Base-by-base conservation (phyloP, 768 basidiomycete genomes). In the Lepiota subincarnata region DNA sequence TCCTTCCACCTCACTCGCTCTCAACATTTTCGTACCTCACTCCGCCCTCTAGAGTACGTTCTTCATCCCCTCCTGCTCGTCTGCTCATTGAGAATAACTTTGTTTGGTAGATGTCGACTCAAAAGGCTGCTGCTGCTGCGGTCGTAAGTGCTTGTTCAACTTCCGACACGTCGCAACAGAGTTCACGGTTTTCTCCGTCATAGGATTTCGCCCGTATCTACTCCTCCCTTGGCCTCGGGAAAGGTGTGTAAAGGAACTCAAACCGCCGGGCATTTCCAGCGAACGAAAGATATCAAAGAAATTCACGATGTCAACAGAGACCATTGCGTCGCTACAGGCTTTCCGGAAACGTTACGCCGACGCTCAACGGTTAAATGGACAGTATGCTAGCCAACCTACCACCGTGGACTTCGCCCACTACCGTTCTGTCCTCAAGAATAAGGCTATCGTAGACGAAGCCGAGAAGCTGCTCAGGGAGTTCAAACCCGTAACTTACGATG, bases 281-380 rank as follows among this genome's bases (percentile, higher is more conserved):
- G 24, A 24, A 24, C 24, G 24, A 24, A 24, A 24, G 12, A 38
- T 18, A 6, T 37, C 26, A 13, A 38, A 31, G 1, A 46, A 39
- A 14, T 34, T 19, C 52, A 19, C 70, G 93, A 22, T 19, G 16
- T 13, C 10, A 40, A 24, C 31, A 54, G 92, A 98, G 77, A 95
- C 96, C 62, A 80, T 97, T 65, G 78, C 91, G 51, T 73, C 92
- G 49, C 81, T 99, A 48, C 90, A 92, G 70, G 88, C 90, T 37
- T 98, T 99, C 86, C 90, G 97, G 73, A 97, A 95, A 72, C 92
- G 97, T 56, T 85, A 96, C 71, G 75, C 76, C 60, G 92, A 98
- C 50, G 96, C 97, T 53, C 87, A 89, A 66, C 84, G 87, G 57
- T 73, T 90, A 55, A 69, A 83, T 39, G 73, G 73, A 49, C 79